Evolutionary conservation across 2,329 filamentous ascomycete genomes (phyloP).

Genomic region (Purpureocillium takamizusanense): DNA sequence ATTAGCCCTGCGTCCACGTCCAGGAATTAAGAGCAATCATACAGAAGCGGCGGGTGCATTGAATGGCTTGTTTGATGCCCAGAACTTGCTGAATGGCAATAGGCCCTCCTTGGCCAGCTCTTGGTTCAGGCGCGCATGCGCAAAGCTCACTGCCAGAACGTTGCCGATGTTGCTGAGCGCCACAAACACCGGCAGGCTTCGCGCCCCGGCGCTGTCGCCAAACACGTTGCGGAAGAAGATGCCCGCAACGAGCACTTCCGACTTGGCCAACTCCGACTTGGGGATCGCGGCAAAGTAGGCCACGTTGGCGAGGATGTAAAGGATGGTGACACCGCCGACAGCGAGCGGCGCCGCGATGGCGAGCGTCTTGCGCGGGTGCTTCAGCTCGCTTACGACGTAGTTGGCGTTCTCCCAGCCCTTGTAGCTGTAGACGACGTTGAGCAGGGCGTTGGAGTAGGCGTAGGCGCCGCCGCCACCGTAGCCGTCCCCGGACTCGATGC

Average conservation of each 20-base stretch:
- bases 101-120: slow-evolving; percentile 64
- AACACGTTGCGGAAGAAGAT: slow-evolving; percentile 55
- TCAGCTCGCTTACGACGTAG: slow-evolving; percentile 51
- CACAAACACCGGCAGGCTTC: slow-evolving; percentile 45
- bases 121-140: slow-evolving; percentile 49
- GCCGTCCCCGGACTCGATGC: slow-evolving; percentile 29
- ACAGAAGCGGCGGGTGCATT: slow-evolving; percentile 47
- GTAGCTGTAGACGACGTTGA: slow-evolving; percentile 52
- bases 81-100: slow-evolving; percentile 56
- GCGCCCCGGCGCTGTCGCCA: slow-evolving; percentile 41
- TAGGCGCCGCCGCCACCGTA: slow-evolving; percentile 40
- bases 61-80: slow-evolving; percentile 60
- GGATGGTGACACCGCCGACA: slow-evolving; percentile 46
- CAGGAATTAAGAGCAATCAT: slow-evolving; percentile 7
- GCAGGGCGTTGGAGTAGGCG: slow-evolving; percentile 46
- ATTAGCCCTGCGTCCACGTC: slow-evolving; percentile 3
- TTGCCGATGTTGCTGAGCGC: slow-evolving; percentile 54
- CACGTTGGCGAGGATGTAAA: slow-evolving; percentile 56
- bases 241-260: slow-evolving; percentile 51
- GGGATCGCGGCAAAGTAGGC: slow-evolving; percentile 57
- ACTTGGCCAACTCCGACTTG: slow-evolving; percentile 45
- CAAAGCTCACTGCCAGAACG: slow-evolving; percentile 51
- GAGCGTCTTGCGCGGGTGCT: slow-evolving; percentile 44
- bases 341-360: slow-evolving; percentile 48
- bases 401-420: slow-evolving; percentile 58